A percentile compares a stretch with the other conserved stretches of the same genome.
Evolutionary conservation across 306 rosid species (phyloP).

Genomic region (Gleditsia sinensis): DNA sequence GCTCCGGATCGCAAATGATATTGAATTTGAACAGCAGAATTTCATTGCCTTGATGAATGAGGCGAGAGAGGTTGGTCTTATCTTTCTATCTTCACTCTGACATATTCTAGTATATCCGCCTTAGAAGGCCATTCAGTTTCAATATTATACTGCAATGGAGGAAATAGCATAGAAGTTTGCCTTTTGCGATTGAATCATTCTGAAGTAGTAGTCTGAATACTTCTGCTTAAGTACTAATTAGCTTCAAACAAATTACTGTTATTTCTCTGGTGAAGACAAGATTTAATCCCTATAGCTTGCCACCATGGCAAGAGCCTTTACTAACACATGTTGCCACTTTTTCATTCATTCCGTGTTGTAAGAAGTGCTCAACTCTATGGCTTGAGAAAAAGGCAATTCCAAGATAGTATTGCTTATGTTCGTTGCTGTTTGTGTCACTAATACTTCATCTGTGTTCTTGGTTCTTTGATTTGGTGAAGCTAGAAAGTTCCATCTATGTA

Average conservation of each 20-base stretch:
- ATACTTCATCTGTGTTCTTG: neutral
- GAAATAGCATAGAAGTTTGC: neutral
- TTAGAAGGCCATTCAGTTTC: neutral
- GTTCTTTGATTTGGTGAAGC: slow-evolving; percentile 19
- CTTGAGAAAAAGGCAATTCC: slow-evolving; percentile 53
- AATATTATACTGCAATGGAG: slow-evolving; percentile 26
- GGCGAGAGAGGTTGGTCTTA: slow-evolving; percentile 78
- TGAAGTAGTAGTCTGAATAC: neutral
- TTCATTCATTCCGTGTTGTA: no score
- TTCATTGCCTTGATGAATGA: slow-evolving; percentile 82
- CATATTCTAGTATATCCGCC: neutral
- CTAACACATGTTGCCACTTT: no score
- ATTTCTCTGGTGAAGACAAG: no score
- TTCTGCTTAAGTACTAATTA: neutral
- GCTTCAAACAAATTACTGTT: no score
- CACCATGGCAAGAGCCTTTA: no score
- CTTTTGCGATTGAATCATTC: neutral
- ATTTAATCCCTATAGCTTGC: no score
- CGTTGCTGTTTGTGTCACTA: slow-evolving; percentile 31
- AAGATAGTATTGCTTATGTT: neutral
- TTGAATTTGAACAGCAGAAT: slow-evolving; percentile 87
- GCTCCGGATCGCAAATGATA: slow-evolving; percentile 76
- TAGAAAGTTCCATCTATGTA: slow-evolving; percentile 23
- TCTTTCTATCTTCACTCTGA: neutral
- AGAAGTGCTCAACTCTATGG: no score